phyloP scores from a whole-genome alignment of 371 early-diverging fungal species.

The Actinomortierella ambigua region DNA sequence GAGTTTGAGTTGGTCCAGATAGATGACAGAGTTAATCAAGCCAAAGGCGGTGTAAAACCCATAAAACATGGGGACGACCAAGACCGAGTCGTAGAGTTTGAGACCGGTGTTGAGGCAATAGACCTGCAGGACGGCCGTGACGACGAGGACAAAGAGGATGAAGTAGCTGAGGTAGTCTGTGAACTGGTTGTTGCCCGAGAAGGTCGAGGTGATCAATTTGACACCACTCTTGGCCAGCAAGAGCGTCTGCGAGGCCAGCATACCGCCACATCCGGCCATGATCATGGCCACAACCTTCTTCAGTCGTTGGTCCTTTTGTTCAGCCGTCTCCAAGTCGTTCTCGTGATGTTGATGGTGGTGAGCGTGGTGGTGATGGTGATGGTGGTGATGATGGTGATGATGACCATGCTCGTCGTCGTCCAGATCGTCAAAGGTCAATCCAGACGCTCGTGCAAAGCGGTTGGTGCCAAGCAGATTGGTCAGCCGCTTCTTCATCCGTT shows the following conservation, averaged over 20 bases:
- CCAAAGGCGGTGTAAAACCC: slow-evolving; percentile 71
- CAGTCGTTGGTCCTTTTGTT: slow-evolving; percentile 33
- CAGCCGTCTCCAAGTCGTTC: background rate
- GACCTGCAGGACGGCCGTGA: slow-evolving; percentile 70
- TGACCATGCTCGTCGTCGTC: slow-evolving; percentile 19
- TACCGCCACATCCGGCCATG: slow-evolving; percentile 67
- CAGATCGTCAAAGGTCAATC: slow-evolving; percentile 12
- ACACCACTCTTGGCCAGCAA: slow-evolving; percentile 72
- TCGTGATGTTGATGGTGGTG: no score
- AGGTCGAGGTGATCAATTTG: slow-evolving; percentile 60
- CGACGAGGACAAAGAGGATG: slow-evolving; percentile 57
- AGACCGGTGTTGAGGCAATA: slow-evolving; percentile 73
- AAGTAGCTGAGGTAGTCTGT: slow-evolving; percentile 63
- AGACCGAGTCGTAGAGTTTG: slow-evolving; percentile 66
- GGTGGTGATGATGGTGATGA: background rate
- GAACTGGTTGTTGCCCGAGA: slow-evolving; percentile 64
- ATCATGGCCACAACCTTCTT: slow-evolving; percentile 62
- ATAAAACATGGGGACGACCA: slow-evolving; percentile 75
- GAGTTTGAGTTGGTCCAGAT: slow-evolving; percentile 59
- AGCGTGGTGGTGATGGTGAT: no score
- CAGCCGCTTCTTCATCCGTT: slow-evolving; percentile 30
- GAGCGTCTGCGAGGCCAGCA: slow-evolving; percentile 68
- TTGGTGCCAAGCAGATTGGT: slow-evolving; percentile 33
- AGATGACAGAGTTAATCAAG: slow-evolving; percentile 69
- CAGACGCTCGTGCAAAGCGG: slow-evolving; percentile 31